Conservation (phyloP, 2,329 filamentous ascomycete genomes). For the Colletotrichum salicis region DNA sequence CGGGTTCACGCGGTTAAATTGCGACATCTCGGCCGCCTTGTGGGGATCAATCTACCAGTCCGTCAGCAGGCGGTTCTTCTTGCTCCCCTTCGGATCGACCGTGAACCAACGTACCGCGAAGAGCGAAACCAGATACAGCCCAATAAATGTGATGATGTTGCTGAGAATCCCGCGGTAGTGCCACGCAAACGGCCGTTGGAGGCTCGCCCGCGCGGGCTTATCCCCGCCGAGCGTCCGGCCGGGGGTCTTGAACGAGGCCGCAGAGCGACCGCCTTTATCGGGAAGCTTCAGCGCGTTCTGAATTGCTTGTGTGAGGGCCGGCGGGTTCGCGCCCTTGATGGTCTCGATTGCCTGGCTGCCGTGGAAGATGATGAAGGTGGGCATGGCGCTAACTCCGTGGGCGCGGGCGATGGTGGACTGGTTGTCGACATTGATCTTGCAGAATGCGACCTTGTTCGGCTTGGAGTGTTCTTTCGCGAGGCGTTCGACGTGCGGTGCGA, state of each 20-base stretch:
- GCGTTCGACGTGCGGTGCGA: conserved; percentile 88
- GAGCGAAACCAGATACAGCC: conserved; percentile 70
- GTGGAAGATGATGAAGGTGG: conserved; percentile 93
- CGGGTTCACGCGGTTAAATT: conserved; percentile 65
- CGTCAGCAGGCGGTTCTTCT: conserved; percentile 14
- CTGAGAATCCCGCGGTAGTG: conserved; percentile 59
- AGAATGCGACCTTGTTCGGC: conserved; percentile 85
- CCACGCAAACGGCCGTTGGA: conserved; percentile 39
- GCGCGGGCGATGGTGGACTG: conserved; percentile 80
- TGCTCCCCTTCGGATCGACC: neutral
- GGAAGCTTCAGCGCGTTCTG: conserved; percentile 72
- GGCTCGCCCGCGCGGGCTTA: conserved; percentile 35
- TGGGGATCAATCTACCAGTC: conserved; percentile 67
- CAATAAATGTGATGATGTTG: conserved; percentile 64
- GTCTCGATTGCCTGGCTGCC: conserved; percentile 78
- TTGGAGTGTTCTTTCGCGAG: conserved; percentile 83
- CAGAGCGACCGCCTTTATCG: conserved; percentile 51
- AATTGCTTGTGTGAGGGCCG: conserved; percentile 79
- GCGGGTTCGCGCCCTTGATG: conserved; percentile 83
- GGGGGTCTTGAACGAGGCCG: conserved; percentile 62
- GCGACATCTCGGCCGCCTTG: conserved; percentile 68
- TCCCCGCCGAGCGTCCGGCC: conserved; percentile 68
- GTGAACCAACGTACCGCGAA: conserved; percentile 61
- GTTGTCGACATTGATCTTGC: conserved; percentile 89
- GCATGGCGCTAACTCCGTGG: conserved; percentile 87